Conservation (phyloP, 495 filamentous ascomycete genomes). For the Penicillium atrosanguineum region DNA sequence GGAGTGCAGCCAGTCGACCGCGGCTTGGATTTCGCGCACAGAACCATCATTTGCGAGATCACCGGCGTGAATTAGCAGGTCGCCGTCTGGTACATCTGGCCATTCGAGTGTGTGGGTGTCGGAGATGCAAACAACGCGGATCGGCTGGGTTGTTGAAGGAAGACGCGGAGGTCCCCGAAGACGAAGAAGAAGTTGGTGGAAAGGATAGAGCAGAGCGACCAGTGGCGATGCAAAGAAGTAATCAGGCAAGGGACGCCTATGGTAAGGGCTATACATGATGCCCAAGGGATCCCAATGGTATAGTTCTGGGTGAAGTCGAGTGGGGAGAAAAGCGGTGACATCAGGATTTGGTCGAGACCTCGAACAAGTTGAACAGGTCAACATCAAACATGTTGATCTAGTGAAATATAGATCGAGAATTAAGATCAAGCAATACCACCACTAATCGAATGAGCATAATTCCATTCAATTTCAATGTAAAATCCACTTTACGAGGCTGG, state of each 20-base stretch:
- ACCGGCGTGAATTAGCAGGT: slow-evolving; percentile 86
- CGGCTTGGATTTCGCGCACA: slow-evolving; percentile 66
- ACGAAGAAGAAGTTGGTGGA: slow-evolving; percentile 61
- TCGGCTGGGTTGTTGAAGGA: slow-evolving; percentile 49
- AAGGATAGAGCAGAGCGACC: slow-evolving; percentile 44
- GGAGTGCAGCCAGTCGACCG: slow-evolving; percentile 73
- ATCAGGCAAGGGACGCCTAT: slow-evolving; percentile 45
- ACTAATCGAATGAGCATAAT: too few relatives aligned
- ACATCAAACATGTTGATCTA: too few relatives aligned
- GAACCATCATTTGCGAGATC: slow-evolving; percentile 77
- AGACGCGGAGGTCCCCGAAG: slow-evolving; percentile 60
- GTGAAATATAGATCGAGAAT: too few relatives aligned
- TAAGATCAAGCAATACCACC: too few relatives aligned
- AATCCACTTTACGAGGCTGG: not conserved
- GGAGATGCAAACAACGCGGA: slow-evolving; percentile 83
- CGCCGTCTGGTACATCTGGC: slow-evolving; percentile 65
- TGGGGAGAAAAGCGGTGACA: slow-evolving; percentile 10
- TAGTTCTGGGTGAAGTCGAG: not conserved
- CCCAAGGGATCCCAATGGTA: not conserved
- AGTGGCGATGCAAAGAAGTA: slow-evolving; percentile 51
- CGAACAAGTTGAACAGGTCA: not conserved
- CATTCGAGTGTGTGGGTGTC: slow-evolving; percentile 79
- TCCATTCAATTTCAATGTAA: too few relatives aligned
- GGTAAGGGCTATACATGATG: slow-evolving; percentile 45
- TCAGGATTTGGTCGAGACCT: slow-evolving; percentile 10